Evolutionary conservation across 306 rosid genomes (phyloP).

Genomic region (Sophora flavescens): DNA sequence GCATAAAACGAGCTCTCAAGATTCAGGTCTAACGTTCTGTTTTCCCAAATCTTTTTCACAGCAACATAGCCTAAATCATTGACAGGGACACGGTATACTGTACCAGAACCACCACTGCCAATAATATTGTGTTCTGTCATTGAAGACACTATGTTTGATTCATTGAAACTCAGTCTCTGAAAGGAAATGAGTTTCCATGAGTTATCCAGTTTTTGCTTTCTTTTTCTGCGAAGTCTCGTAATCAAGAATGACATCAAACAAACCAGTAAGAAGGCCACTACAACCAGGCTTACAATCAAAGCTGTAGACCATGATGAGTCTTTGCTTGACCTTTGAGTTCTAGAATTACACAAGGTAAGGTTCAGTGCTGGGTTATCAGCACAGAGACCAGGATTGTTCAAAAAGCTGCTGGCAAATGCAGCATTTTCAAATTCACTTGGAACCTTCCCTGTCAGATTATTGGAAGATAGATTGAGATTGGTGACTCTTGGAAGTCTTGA

Average conservation of each 20-base stretch:
- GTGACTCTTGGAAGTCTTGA: neutral
- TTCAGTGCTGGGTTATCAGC: conserved; percentile 34
- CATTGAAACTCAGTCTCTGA: conserved; percentile 61
- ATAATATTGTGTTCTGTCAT: conserved; percentile 49
- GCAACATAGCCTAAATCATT: conserved; percentile 54
- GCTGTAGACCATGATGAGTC: conserved; percentile 47
- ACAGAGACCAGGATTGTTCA: conserved; percentile 64
- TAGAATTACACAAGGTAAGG: conserved; percentile 47
- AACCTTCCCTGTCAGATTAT: conserved; percentile 54
- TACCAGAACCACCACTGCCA: conserved; percentile 74
- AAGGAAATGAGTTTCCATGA: conserved; percentile 66
- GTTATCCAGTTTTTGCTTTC: conserved; percentile 39
- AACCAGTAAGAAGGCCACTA: conserved; percentile 15
- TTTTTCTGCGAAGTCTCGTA: conserved; percentile 36
- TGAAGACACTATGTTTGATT: conserved; percentile 51
- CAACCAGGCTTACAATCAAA: conserved; percentile 52
- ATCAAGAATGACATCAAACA: conserved; percentile 19
- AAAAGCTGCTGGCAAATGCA: conserved; percentile 55
- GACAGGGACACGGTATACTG: conserved; percentile 63
- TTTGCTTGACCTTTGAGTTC: conserved; percentile 35
- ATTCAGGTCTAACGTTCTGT: conserved; percentile 51
- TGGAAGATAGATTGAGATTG: conserved; percentile 43
- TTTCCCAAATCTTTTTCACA: conserved; percentile 60
- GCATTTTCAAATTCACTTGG: conserved; percentile 49
- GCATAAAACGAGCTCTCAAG: conserved; percentile 68